Evolutionary conservation across 257 asterid genomes (phyloP).

Genomic region (Solanum corneliomulleri): DNA sequence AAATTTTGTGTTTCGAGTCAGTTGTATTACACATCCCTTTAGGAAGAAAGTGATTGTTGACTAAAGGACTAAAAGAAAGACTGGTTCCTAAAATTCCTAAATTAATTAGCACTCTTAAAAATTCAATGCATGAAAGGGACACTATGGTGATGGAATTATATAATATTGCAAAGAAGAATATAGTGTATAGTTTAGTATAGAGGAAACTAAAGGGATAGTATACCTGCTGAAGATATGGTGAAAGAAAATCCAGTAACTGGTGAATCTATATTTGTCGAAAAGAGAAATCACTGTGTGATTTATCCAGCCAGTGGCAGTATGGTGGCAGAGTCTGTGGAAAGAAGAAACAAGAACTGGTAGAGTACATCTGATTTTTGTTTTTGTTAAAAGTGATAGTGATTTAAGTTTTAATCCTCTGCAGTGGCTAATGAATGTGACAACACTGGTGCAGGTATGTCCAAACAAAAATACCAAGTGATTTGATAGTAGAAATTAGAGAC

Average conservation of each 20-base stretch:
- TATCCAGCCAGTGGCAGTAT: constrained; percentile 8
- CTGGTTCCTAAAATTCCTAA: neutral
- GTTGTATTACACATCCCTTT: neutral
- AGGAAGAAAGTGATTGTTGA: neutral
- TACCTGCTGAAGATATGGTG: neutral
- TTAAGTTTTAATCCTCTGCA: neutral
- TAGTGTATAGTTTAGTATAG: neutral
- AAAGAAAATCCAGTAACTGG: neutral
- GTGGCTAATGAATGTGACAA: neutral
- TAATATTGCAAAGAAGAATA: neutral
- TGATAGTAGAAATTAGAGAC: constrained; percentile 14
- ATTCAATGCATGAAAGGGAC: neutral
- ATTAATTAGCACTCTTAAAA: neutral
- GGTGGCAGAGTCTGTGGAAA: constrained; percentile 11
- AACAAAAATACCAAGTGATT: constrained; percentile 5
- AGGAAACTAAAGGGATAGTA: neutral
- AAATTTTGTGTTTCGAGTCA: neutral
- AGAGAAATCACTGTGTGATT: constrained; percentile 3
- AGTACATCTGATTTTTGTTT: neutral
- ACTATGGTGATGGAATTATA: neutral
- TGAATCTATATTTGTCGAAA: constrained; percentile 3
- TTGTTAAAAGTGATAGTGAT: neutral
- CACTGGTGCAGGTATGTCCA: constrained; percentile 11
- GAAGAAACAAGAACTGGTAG: constrained; percentile 18
- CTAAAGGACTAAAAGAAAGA: neutral